Evolutionary conservation across 2,329 filamentous ascomycete genomes (phyloP), one percentile per base, ranked within the genome.

Genomic region (Thielaviopsis musarum): DNA sequence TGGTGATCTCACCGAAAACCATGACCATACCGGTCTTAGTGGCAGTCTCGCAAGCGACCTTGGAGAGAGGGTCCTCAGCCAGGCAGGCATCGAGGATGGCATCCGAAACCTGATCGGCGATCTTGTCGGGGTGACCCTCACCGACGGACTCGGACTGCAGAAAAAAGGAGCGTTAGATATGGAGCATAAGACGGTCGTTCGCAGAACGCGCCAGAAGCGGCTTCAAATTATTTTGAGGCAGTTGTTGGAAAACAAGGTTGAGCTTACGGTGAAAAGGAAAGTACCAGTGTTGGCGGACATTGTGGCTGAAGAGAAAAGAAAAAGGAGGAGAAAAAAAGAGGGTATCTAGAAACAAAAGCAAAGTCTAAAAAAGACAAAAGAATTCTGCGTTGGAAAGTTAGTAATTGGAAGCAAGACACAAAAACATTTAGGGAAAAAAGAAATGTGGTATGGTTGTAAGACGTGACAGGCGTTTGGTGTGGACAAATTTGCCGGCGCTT

Each of bases 1-100:
- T 97, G 75, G 90, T 94, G 75, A 98, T 98, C 75, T 98, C 93
- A 76, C 90, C 90, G 65, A 95, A 95, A 73, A 95, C 85, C 93
- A 98, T 97, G 75, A 98, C 81, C 93, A 98, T 88, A 75, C 93
- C 93, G 67, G 93, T 98, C 88, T 98, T 98, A 79, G 93, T 95
- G 70, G 93, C 93, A 66, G 91, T 96, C 82, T 98, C 93, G 76
- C 93, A 98, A 73, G 93, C 93, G 68, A 97, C 87, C 82, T 97
- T 98, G 80, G 93, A 97, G 71, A 96, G 83, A 66, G 91, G 91
- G 74, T 98, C 93, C 75, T 93, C 87, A 64, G 80, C 79, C 70
- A 98, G 80, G 79, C 93, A 97, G 77, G 93, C 93, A 81, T 98
- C 93, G 78, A 98, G 91, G 70, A 98, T 83, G 69, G 93, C 91